Evolutionary conservation across 495 filamentous ascomycete genomes (phyloP), one percentile per base, ranked within the genome.

Genomic region (Lasiosphaeria miniovina): DNA sequence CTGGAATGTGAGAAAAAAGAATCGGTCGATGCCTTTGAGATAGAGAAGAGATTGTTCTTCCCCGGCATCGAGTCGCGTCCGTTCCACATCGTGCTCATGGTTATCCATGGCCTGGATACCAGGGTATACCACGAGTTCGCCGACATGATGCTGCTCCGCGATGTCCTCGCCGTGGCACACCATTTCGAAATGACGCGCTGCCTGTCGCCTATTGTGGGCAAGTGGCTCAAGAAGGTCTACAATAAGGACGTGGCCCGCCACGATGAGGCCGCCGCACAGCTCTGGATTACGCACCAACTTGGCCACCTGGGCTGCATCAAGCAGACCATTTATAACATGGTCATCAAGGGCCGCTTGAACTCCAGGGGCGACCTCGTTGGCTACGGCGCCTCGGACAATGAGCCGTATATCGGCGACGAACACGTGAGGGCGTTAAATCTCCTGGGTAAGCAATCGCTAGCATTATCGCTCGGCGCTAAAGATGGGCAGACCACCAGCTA

Each of bases 241-340:
- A 38, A 58, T 11, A 24, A 38, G 7, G 34, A 58, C 14, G 33
- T 43, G 6, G 32, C n/a, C 4, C 33, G 55, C 33, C 49, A 38
- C 46, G 45, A 58, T 9, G 48, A 49, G 3, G 35, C 55, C 34
- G 50, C 51, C 3, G 10, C 33, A 3, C 58, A 60, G 33, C 24
- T 60, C 14, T 60, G 52, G 51, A 60, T 60, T 6, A 55, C 40
- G 43, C 24, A 49, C 41, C 52, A 50, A 15, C 40, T 60, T 4
- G 58, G 58, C 8, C 58, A 60, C 43, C 35, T 60, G 32, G 33
- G 33, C 3, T 60, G 58, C 33, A 34, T 55, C 14, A 60, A 60
- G 58, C 58, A 60, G 52, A 60, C 58, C 12, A 38, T 60, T 35
- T n/a, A 38, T 9, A 12, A 32, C 41, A 60, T 60, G 58, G 43